Conservation (phyloP, 306 rosid genomes). For the Macrotyloma uniflorum region DNA sequence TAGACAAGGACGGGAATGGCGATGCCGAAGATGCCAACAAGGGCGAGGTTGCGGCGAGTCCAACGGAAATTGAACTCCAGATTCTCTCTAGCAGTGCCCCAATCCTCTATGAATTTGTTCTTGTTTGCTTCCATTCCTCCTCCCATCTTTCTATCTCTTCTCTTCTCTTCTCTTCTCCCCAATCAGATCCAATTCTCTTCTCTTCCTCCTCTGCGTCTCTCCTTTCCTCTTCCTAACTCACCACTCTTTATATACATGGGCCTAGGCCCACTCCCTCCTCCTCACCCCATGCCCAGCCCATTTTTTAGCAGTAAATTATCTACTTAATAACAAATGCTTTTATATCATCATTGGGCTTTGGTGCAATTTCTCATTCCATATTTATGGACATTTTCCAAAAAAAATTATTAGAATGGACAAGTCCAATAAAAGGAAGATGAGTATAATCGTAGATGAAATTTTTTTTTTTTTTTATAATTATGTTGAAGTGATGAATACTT, state of each 20-base stretch:
- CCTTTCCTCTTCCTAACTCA: background rate
- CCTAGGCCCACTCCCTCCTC: background rate
- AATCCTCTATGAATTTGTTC: conserved; percentile 89
- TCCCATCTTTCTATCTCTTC: conserved; percentile 55
- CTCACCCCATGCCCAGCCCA: no score
- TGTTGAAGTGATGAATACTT: no score
- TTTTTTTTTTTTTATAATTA: no score
- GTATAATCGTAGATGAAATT: no score
- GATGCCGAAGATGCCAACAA: conserved; percentile 84
- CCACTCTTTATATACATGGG: background rate
- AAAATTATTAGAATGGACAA: no score
- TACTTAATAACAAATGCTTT: no score
- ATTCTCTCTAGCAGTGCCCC: conserved; percentile 85
- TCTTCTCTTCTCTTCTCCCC: background rate
- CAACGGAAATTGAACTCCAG: conserved; percentile 92
- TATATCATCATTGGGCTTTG: no score
- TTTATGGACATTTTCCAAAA: no score
- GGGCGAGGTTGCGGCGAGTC: conserved; percentile 90
- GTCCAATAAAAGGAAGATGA: no score
- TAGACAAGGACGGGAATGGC: conserved; percentile 83
- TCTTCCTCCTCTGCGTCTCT: background rate
- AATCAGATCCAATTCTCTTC: background rate
- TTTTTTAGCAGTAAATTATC: no score
- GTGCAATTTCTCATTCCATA: no score
- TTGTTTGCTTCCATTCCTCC: conserved; percentile 97